Base-by-base conservation (phyloP, 331 rosid species). In the Stylosanthes scabra region DNA sequence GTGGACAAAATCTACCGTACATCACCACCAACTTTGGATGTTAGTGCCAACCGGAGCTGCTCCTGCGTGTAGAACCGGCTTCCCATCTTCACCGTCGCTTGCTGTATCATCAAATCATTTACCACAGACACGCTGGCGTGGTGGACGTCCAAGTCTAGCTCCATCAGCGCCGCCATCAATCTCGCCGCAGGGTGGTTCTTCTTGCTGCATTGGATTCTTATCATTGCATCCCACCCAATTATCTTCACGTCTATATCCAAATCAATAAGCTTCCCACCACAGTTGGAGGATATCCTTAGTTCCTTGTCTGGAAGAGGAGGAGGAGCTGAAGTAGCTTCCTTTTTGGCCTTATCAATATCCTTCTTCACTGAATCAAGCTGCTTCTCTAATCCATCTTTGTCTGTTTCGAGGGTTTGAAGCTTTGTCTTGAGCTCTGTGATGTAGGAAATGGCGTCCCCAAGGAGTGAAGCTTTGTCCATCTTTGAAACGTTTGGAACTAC, bases 151-250 rank as follows among this genome's bases (percentile, higher is more conserved):
- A 95, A 69, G 75, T 95, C 99, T 41, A 95, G 83, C 78, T 89
- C 99, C 85, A 80, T 95, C 52, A 95, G 77, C n/a, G 99, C 97
- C 2, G 91, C 84, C 99, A 95, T 91, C 67, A 95, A 51, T 59
- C 84, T 84, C 1, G 99, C 97, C 0, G 97, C 97, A 0, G 97
- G 99, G 82, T 95, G 99, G 85, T 90, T 95, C 81, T 90, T 88
- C 89, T 87, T 90, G 52, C 86, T 86, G 60, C 97, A 83, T 55
- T 95, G 97, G 29, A 95, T 82, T 54, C 96, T 77, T 59, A 95
- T 90, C 97, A 92, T 95, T 5, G 92, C 97, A 39, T 95, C 99
- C 96, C 96, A 90, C 0, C 97, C 99, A 1, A 95, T 90, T 9
- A 92, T 88, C 89, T 90, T 95, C 14, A 95, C 99, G 10, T 95